Evolutionary conservation across 805 yeast species (phyloP), one percentile per base, ranked within the genome.

Genomic region (Wickerhamomyces alni): DNA sequence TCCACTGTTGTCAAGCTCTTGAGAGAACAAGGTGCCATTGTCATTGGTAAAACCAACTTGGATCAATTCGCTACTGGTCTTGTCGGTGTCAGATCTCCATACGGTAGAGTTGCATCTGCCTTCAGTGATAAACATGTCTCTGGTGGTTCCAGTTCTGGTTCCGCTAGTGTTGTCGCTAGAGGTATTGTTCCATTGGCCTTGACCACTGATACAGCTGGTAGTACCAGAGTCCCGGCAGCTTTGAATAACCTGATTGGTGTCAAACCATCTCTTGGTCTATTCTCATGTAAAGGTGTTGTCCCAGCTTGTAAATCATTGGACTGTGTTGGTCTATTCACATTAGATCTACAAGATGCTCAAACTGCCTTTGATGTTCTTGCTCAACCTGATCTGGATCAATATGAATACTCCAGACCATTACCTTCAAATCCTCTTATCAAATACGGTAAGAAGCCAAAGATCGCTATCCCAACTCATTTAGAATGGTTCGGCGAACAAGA

Each of bases 31-130:
- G 99, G 99, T 57, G 98, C 98, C 34, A 85, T 91, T 41, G 75
- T 91, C 30, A 69, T 91, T 35, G 98, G 98, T 43, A 91, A 91
- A 62, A 93, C 98, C 39, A 91, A 91, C 61, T 69, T 91, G 61
- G 99, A 91, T 61, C 99, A 91, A 62, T 91, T 91, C 65, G 98
- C 98, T 11, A 93, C 99, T 3, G 99, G 99, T 29, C 71, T 91
- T 42, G 98, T 91, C 2, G 99, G 99, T 33, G 81, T 87, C 25
- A 75, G 99, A 55, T 85, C 96, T 7, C 98, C 99, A 1, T 91
- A 91, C 58, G 99, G 99, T 11, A 75, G 80, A 50, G 84, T 96
- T 5, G 79, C 87, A 29, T 82, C 82, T 61, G 80, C 91, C 1
- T 87, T 91, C 61, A 69, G 82, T 49, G 65, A 70, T 36, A 69